phyloP scores from a whole-genome alignment of 805 yeast genomes.

The Priceomyces melissophilus region DNA sequence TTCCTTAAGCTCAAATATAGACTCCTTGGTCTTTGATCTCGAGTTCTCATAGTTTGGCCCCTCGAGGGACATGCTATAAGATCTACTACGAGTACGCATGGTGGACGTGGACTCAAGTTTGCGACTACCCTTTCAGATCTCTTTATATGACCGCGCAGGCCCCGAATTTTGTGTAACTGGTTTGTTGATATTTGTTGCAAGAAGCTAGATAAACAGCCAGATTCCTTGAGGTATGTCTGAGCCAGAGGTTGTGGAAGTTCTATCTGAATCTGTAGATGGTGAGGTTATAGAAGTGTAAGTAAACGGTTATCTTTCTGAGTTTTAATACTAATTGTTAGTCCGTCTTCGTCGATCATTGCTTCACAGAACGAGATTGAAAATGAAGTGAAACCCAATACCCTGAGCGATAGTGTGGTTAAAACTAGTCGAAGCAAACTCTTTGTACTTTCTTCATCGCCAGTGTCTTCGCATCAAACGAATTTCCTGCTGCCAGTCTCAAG shows the following conservation, averaged over 20 bases:
- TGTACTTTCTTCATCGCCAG: slow-evolving; percentile 2
- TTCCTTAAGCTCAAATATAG: slow-evolving; percentile 34
- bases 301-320: not conserved
- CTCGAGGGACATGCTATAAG: slow-evolving; percentile 21
- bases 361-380: too few species aligned
- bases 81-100: slow-evolving; percentile 20
- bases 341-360: too few species aligned
- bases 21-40: slow-evolving; percentile 17
- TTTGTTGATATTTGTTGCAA: too few species aligned
- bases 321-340: too few species aligned
- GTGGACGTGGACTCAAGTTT: not conserved
- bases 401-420: too few species aligned
- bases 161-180: too few species aligned
- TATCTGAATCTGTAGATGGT: slow-evolving; percentile 6
- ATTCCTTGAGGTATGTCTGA: slow-evolving; percentile 7
- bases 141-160: too few species aligned
- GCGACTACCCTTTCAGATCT: too few species aligned
- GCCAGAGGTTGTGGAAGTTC: slow-evolving; percentile 11
- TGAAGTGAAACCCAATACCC: too few species aligned
- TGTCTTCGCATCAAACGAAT: not conserved
- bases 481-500: not conserved
- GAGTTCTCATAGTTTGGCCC: slow-evolving; percentile 17
- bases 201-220: too few species aligned
- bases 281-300: slow-evolving; percentile 23
- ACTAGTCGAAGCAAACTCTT: not conserved